Evolutionary conservation across 257 asterid genomes (phyloP), one percentile per base, ranked within the genome.

Genomic region (Lavandula angustifolia): DNA sequence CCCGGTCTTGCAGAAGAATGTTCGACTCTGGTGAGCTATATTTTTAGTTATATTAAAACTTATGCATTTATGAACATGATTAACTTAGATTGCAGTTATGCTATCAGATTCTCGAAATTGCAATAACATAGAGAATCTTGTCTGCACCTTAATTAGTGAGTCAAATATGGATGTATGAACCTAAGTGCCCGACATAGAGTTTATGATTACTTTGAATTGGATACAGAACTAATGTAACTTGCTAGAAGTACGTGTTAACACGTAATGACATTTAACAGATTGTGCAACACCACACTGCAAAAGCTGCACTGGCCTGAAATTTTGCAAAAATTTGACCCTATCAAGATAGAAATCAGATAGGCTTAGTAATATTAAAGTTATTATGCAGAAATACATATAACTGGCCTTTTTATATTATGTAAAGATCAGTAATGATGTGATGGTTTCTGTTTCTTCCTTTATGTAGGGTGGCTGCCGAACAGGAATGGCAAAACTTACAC

Each of bases 391-490:
- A 47, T 8, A 16, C 33, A 32, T 42, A 40, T 14, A 11, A 7
- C 38, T 69, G 33, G 52, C 16, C 42, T 44, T 9, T 52, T 52
- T 44, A 43, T 42, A 64, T 47, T 56, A 47, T 69, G 58, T 60
- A 47, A 13, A 50, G 51, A 59, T 35, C 16, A 38, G 48, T 50
- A 72, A 80, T 69, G 67, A 74, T 73, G 73, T 77, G 12, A 48
- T 67, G 41, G 17, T 63, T 50, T 62, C 31, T 57, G 49, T 66
- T 68, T 70, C 31, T 40, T 40, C 10, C 8, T 8, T 40, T 3
- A 2, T 63, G 50, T 70, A 94, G 99, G 99, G 99, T 68, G 99
- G 96, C 60, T 94, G 99, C 77, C 88, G 98, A 68, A 94, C 99
- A 52, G 99, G 99, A 78, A 87, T 90, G 98, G 95, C 96, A 66